Evolutionary conservation across 768 basidiomycete species (phyloP).

Genomic region (Mrakia frigida): DNA sequence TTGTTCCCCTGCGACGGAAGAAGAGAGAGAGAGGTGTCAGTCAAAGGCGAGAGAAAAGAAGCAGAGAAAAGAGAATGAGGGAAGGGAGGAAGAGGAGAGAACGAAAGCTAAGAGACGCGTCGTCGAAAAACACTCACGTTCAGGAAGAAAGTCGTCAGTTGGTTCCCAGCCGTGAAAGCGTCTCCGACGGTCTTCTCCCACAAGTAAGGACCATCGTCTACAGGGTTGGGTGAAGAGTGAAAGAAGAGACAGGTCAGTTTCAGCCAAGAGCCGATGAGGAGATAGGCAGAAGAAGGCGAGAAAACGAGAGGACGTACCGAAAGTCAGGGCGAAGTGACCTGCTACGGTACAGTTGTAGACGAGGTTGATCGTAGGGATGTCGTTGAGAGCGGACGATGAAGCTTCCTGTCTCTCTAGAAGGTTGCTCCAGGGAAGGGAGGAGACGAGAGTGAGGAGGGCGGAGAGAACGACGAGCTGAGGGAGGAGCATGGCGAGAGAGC

Average conservation of each 20-base stretch:
- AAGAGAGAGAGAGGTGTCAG: no score
- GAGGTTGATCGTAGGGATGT: neutral
- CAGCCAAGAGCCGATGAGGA: neutral
- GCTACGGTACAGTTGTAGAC: neutral
- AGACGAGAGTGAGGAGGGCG: neutral
- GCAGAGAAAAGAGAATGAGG: neutral
- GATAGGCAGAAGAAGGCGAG: neutral
- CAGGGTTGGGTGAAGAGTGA: no score
- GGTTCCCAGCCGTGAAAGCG: neutral
- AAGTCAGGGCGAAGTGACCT: neutral
- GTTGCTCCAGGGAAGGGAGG: neutral
- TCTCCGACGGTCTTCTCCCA: neutral
- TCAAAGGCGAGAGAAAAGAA: neutral
- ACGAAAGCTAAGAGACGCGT: neutral
- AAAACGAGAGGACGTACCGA: neutral
- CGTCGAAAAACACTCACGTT: neutral
- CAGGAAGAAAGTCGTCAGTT: neutral
- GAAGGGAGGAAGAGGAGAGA: neutral
- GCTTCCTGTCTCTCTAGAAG: neutral
- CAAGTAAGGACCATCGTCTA: constrained; percentile 4
- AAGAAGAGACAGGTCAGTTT: neutral
- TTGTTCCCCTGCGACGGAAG: neutral
- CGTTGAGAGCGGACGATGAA: neutral
- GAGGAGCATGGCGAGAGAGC: neutral
- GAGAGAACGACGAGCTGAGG: neutral